These are phyloP conservation scores for Leccinellum rugosiceps DNA, from an alignment of 768 basidiomycete genomes.

Conservation along the genomic window DNA sequence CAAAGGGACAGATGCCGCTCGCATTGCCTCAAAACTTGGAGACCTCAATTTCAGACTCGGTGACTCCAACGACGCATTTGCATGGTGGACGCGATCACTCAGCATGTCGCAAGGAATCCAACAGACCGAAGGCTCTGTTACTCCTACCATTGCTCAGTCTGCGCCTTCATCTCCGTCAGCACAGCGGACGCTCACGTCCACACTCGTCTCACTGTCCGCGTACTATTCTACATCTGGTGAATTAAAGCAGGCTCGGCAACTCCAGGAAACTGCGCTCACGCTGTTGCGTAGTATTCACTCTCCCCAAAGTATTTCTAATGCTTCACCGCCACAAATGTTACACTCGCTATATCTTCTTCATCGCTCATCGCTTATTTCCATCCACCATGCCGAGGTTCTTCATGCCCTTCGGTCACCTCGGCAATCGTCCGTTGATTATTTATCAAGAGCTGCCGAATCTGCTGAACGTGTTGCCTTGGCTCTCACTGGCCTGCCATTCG, in stretches of 20 bases:
- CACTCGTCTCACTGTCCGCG: slow-evolving; percentile 69
- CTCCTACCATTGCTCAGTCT: slow-evolving; percentile 33
- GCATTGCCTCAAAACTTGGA: slow-evolving; percentile 63
- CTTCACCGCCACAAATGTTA: slow-evolving; percentile 56
- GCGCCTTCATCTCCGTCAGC: slow-evolving; percentile 56
- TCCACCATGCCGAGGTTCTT: slow-evolving; percentile 72
- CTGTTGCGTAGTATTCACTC: slow-evolving; percentile 54
- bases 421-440: slow-evolving; percentile 49
- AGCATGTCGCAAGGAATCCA: slow-evolving; percentile 39
- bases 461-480: slow-evolving; percentile 61
- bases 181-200: slow-evolving; percentile 59
- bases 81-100: slow-evolving; percentile 68
- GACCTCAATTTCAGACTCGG: slow-evolving; percentile 59
- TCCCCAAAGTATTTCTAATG: slow-evolving; percentile 40
- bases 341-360: slow-evolving; percentile 68
- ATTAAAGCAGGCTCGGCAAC: slow-evolving; percentile 48
- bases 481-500: slow-evolving; percentile 43
- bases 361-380: slow-evolving; percentile 66
- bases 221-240: slow-evolving; percentile 60
- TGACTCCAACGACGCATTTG: slow-evolving; percentile 48
- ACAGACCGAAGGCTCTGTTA: slow-evolving; percentile 14
- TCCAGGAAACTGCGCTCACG: slow-evolving; percentile 55
- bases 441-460: slow-evolving; percentile 60
- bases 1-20: slow-evolving; percentile 45
- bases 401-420: slow-evolving; percentile 45